Percentiles rank a stretch among this genome's conserved stretches.
phyloP scores from a whole-genome alignment of 148 eudicot species.

The Camellia japonica region DNA sequence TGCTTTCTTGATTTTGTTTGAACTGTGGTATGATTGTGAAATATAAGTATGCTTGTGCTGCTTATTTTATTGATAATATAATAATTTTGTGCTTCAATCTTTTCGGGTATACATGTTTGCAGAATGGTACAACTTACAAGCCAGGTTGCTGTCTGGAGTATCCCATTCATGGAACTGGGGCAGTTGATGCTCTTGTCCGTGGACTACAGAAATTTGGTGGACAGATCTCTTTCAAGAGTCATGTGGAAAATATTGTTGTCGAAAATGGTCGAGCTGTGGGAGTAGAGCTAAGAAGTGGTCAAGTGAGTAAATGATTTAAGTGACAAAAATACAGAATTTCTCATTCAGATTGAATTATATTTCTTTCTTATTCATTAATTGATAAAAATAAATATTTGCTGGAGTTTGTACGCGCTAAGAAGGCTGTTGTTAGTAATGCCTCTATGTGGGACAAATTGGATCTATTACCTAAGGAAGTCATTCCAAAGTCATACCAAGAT shows the following conservation, averaged over 20 bases:
- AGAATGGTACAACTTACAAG: conserved; percentile 99
- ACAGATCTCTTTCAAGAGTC: conserved; percentile 70
- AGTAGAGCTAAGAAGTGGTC: conserved; percentile 81
- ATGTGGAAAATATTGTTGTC: conserved; percentile 77
- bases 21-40: background rate
- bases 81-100: background rate
- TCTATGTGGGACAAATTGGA: conserved; percentile 97
- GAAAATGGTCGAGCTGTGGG: conserved; percentile 94
- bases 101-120: conserved; percentile 95
- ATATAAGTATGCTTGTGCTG: background rate
- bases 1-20: conserved; percentile 32
- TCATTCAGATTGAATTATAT: background rate
- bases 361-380: background rate
- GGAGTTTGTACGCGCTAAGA: conserved; percentile 88
- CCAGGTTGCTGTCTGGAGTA: conserved; percentile 89
- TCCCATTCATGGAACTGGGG: conserved; percentile 93
- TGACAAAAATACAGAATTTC: background rate
- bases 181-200: conserved; percentile 81
- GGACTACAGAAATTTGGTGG: conserved; percentile 90
- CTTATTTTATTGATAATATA: background rate
- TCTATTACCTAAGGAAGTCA: conserved; percentile 61
- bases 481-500: conserved; percentile 68
- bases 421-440: conserved; percentile 97
- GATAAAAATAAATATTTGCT: conserved; percentile 10
- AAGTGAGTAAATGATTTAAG: conserved; percentile 48